These are phyloP conservation scores for Lablab purpureus DNA, from an alignment of 306 rosid genomes.

Conservation along the genomic window DNA sequence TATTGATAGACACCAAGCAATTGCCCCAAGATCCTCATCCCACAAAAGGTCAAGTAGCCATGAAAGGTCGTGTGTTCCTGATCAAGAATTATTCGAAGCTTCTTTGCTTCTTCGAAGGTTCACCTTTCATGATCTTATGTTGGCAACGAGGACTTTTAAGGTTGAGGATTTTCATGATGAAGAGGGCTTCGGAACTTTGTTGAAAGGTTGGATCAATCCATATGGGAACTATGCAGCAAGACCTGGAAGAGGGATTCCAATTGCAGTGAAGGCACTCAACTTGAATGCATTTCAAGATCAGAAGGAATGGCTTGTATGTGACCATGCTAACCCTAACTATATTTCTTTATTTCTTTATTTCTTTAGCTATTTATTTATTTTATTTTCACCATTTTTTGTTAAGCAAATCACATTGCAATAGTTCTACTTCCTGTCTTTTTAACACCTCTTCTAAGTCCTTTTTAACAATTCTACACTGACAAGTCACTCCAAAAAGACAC, in stretches of 20 bases:
- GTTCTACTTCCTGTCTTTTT: no score
- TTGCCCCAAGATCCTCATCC: slow-evolving; percentile 47
- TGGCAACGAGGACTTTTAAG: slow-evolving; percentile 58
- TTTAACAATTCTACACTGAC: no score
- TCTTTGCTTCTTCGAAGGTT: slow-evolving; percentile 43
- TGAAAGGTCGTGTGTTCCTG: not conserved
- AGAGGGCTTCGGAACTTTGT: slow-evolving; percentile 72
- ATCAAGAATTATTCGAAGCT: not conserved
- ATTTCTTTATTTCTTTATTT: not conserved
- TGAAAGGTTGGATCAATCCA: slow-evolving; percentile 62
- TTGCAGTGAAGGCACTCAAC: slow-evolving; percentile 74
- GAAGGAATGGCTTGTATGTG: slow-evolving; percentile 72
- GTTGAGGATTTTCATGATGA: slow-evolving; percentile 58
- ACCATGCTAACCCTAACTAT: not conserved
- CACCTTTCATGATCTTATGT: slow-evolving; percentile 55
- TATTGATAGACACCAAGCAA: slow-evolving; percentile 26
- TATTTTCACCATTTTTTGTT: no score
- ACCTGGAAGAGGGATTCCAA: slow-evolving; percentile 54
- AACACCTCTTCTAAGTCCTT: no score
- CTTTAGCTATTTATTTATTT: not conserved
- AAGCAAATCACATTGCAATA: no score
- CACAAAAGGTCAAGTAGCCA: not conserved
- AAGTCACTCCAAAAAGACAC: no score
- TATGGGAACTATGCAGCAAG: slow-evolving; percentile 44
- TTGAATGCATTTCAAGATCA: slow-evolving; percentile 64